These are phyloP conservation scores for Malus sylvestris DNA, from an alignment of 306 rosid genomes.

Conservation along the genomic window DNA sequence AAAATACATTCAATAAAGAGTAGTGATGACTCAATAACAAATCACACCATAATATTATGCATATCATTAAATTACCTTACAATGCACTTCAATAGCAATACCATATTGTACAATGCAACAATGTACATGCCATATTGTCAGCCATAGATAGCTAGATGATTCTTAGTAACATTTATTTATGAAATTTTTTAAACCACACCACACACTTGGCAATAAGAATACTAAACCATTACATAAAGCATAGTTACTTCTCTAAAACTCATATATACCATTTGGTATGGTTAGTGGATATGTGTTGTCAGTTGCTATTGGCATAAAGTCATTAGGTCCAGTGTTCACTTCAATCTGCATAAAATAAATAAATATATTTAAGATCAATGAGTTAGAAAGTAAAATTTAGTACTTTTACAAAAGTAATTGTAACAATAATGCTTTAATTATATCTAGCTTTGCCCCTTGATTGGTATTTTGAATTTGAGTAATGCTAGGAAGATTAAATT, in stretches of 20 bases:
- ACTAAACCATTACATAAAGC: not conserved
- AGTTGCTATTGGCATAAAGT: not conserved
- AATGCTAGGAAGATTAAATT: too few relatives aligned
- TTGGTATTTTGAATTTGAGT: not conserved
- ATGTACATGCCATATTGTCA: not conserved
- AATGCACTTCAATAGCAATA: not conserved
- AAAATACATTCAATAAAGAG: not conserved
- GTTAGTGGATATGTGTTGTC: constrained; percentile 7
- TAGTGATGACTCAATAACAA: not conserved
- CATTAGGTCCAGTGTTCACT: not conserved
- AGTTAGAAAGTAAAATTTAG: not conserved
- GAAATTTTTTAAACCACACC: not conserved
- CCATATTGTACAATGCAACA: not conserved
- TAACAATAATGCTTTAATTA: not conserved
- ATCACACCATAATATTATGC: not conserved
- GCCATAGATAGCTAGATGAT: not conserved
- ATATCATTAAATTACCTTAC: not conserved
- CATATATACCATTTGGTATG: constrained; percentile 4
- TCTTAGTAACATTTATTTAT: not conserved
- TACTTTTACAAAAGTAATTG: not conserved
- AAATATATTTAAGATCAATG: not conserved
- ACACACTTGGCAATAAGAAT: not conserved
- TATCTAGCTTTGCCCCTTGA: not conserved
- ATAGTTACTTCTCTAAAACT: not conserved
- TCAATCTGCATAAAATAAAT: constrained; percentile 1